phyloP scores from a whole-genome alignment of 192 early-diverging fungal species.

The Oehlia diaphana region DNA sequence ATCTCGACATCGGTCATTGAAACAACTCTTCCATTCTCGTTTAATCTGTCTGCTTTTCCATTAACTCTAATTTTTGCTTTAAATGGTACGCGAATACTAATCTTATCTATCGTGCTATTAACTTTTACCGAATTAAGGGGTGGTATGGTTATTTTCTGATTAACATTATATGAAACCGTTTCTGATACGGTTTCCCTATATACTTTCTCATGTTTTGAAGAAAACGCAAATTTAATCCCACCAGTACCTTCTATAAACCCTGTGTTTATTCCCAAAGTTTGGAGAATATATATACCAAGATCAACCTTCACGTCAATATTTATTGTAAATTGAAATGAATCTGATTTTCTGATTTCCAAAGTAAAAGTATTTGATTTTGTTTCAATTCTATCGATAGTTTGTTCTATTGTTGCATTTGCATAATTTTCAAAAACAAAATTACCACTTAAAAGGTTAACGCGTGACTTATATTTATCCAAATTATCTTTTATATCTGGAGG shows the following conservation, averaged over 20 bases:
- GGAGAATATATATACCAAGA: not conserved
- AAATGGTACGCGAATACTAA: not conserved
- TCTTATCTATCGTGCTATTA: not conserved
- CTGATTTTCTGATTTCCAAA: not conserved
- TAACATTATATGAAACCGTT: not conserved
- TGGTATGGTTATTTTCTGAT: not conserved
- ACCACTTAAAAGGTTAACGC: not conserved
- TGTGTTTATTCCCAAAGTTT: not conserved
- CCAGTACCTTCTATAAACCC: not conserved
- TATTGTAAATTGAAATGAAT: not conserved
- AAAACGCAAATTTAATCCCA: not conserved
- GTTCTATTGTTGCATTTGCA: not conserved
- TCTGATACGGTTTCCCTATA: not conserved
- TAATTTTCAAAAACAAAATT: not conserved
- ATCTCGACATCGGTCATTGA: not conserved
- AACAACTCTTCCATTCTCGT: not conserved
- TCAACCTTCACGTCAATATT: not conserved
- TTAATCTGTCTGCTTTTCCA: not conserved
- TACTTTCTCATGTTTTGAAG: not conserved
- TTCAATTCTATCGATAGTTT: not conserved
- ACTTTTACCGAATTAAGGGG: not conserved
- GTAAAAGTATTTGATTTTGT: not conserved
- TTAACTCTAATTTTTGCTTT: not conserved
- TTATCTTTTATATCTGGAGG: not conserved
- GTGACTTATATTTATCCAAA: not conserved